Evolutionary conservation across 2,329 filamentous ascomycete genomes (phyloP).

Genomic region (Lasiodiplodia hormozganensis): DNA sequence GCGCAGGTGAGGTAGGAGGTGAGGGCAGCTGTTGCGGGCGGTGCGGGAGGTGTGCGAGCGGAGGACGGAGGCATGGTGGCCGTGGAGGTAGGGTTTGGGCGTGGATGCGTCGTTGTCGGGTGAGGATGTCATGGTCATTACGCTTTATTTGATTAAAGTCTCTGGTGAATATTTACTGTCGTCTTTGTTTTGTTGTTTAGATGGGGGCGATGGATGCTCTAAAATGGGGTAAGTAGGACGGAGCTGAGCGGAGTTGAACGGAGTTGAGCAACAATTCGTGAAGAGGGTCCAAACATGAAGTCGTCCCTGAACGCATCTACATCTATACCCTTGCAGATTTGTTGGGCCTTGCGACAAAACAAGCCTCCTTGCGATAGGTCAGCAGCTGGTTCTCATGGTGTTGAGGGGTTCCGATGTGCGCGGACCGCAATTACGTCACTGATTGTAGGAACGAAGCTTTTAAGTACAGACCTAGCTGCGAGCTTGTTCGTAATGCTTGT

Average conservation of each 20-base stretch:
- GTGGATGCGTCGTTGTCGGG: neutral
- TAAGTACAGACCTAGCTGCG: neutral
- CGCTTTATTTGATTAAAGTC: neutral
- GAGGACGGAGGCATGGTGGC: conserved; percentile 47
- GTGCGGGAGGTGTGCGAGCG: conserved; percentile 55
- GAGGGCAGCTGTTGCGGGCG: conserved; percentile 52
- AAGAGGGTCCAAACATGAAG: neutral
- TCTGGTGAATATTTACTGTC: too few relatives aligned
- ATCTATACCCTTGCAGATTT: neutral
- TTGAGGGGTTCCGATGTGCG: neutral
- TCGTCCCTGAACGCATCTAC: neutral
- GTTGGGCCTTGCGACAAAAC: neutral
- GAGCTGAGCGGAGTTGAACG: neutral
- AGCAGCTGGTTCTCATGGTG: neutral
- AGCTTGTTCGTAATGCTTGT: conserved; percentile 23
- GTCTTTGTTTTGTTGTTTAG: neutral
- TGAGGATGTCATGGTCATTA: neutral
- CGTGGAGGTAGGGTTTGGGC: conserved; percentile 45
- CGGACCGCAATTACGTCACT: conserved; percentile 10
- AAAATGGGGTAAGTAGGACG: neutral
- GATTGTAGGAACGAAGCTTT: conserved; percentile 11
- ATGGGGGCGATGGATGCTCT: neutral
- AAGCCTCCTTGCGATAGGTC: neutral
- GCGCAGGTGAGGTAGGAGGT: conserved; percentile 44
- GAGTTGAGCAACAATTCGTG: neutral